Evolutionary conservation across 768 basidiomycete species (phyloP).

Genomic region (Leucogyrophana mollusca): DNA sequence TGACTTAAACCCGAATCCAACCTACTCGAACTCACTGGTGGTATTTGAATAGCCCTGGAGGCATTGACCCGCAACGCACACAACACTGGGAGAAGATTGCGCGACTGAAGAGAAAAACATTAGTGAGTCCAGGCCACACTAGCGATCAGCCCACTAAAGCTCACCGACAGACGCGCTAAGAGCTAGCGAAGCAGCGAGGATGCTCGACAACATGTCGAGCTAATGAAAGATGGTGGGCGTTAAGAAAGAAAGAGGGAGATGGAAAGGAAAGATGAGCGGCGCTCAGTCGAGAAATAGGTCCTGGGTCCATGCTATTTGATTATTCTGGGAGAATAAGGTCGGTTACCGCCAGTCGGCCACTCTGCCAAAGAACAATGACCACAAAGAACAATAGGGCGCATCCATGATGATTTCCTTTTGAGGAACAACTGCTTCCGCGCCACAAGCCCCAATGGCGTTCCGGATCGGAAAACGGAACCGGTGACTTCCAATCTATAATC

Average conservation of each 20-base stretch:
- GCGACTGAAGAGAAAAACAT: conserved; percentile 39
- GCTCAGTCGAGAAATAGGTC: conserved; percentile 15
- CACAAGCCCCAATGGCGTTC: too few species aligned
- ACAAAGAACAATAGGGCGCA: conserved; percentile 23
- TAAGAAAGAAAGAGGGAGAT: conserved; percentile 17
- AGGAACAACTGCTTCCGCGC: conserved; percentile 6
- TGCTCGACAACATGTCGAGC: conserved; percentile 38
- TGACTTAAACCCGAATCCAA: too few species aligned
- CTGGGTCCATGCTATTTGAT: conserved; percentile 26
- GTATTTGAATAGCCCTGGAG: conserved; percentile 75
- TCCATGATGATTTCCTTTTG: conserved; percentile 10
- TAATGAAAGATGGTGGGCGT: conserved; percentile 16
- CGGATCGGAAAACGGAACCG: too few species aligned
- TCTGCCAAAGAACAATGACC: conserved; percentile 18
- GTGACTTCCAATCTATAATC: too few species aligned
- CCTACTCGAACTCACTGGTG: conserved; percentile 49
- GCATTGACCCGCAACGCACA: conserved; percentile 90
- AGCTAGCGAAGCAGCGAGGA: conserved; percentile 34
- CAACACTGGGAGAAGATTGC: conserved; percentile 56
- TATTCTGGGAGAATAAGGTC: conserved; percentile 23
- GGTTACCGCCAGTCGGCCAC: conserved; percentile 15
- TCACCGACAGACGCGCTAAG: conserved; percentile 39
- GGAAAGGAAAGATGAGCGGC: conserved; percentile 18
- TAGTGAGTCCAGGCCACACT: background rate
- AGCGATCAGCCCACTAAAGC: conserved; percentile 6